These are phyloP conservation scores for Mucor racemosus DNA, from an alignment of 371 early-diverging fungal genomes.

Conservation along the genomic window DNA sequence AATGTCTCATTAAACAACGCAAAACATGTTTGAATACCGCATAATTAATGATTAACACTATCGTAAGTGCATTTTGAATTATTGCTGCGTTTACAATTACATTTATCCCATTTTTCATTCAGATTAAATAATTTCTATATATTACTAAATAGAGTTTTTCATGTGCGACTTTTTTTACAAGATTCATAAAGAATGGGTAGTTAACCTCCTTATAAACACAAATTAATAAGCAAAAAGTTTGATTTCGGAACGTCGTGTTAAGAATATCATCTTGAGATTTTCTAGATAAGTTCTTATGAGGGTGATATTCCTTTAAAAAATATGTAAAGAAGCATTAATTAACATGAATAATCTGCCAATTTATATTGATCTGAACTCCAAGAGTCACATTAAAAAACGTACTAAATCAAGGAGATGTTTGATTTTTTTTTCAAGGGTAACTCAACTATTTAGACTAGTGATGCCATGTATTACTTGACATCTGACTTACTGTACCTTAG, in stretches of 20 bases:
- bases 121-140: background rate
- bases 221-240: background rate
- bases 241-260: slow-evolving; percentile 2
- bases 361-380: background rate
- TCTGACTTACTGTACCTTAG: too few species aligned
- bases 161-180: slow-evolving; percentile 5
- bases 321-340: background rate
- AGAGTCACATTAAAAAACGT: background rate
- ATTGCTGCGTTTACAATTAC: too few species aligned
- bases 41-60: too few species aligned
- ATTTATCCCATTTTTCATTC: too few species aligned
- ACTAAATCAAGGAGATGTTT: background rate
- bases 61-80: too few species aligned
- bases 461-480: too few species aligned
- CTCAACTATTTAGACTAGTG: background rate
- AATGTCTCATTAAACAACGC: too few species aligned
- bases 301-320: background rate
- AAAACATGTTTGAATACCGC: too few species aligned
- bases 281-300: background rate
- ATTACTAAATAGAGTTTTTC: background rate
- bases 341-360: background rate
- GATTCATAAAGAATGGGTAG: background rate
- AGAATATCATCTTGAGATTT: background rate
- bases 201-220: background rate
- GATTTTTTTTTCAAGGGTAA: background rate